Conservation (phyloP, 768 basidiomycete species). For the Hygrocybe coccinea region DNA sequence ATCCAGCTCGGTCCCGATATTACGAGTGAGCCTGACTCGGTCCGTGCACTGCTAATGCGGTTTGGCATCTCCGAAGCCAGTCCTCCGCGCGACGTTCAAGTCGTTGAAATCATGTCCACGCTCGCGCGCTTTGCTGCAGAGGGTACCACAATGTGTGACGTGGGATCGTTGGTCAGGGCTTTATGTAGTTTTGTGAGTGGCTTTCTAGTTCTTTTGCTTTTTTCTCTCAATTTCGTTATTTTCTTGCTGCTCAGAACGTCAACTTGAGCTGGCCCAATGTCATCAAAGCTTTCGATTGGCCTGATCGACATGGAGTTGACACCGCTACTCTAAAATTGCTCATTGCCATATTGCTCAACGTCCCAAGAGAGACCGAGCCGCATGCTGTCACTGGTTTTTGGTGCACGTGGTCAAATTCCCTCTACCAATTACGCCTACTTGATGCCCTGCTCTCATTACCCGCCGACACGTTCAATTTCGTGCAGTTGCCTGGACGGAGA, state of each 20-base stretch:
- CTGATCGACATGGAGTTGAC: conserved; percentile 80
- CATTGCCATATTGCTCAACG: conserved; percentile 80
- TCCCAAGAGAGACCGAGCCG: conserved; percentile 67
- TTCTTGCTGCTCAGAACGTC: conserved; percentile 43
- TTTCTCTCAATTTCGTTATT: background rate
- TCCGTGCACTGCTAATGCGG: conserved; percentile 63
- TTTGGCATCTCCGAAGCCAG: conserved; percentile 70
- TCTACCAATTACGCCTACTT: conserved; percentile 81
- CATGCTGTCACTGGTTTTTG: conserved; percentile 85
- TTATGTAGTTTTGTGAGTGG: conserved; percentile 67
- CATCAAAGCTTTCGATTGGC: conserved; percentile 81
- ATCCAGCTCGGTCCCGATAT: conserved; percentile 77
- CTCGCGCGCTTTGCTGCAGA: conserved; percentile 68
- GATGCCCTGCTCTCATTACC: conserved; percentile 86
- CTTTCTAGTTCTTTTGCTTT: background rate
- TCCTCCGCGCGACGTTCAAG: conserved; percentile 66
- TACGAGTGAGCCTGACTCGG: conserved; percentile 65
- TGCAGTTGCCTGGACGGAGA: conserved; percentile 74
- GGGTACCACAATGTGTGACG: conserved; percentile 68
- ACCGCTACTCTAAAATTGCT: conserved; percentile 85
- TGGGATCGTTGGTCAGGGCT: conserved; percentile 66
- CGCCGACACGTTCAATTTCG: conserved; percentile 89
- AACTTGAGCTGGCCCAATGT: conserved; percentile 75
- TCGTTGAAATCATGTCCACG: conserved; percentile 65
- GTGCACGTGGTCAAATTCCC: conserved; percentile 77